Evolutionary conservation across 352 stramenopile species (phyloP).

Genomic region (Aphanomyces euteiches): DNA sequence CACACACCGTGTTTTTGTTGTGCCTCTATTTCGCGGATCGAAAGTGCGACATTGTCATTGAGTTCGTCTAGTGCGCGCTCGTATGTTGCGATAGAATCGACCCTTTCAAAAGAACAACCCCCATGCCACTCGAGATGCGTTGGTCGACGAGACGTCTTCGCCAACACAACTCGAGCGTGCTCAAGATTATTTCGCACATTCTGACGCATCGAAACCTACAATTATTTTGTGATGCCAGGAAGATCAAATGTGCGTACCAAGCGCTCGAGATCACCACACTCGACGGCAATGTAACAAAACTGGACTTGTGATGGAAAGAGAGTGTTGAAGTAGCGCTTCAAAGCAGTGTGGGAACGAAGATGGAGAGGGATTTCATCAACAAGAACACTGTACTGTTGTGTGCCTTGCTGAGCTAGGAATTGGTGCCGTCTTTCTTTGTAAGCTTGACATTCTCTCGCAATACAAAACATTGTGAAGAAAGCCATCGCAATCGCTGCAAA

Average conservation of each 20-base stretch:
- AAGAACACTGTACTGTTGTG: conserved; percentile 72
- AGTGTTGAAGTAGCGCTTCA: conserved; percentile 62
- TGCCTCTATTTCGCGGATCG: conserved; percentile 29
- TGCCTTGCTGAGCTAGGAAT: conserved; percentile 50
- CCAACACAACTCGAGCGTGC: conserved; percentile 49
- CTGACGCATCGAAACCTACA: conserved; percentile 35
- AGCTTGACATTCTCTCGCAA: conserved; percentile 52
- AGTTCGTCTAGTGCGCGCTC: conserved; percentile 45
- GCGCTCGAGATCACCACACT: conserved; percentile 56
- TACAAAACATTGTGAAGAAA: conserved; percentile 52
- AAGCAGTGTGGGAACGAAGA: conserved; percentile 50
- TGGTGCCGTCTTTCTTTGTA: conserved; percentile 64
- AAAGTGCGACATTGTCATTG: conserved; percentile 41
- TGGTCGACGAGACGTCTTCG: conserved; percentile 27
- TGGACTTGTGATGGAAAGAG: conserved; percentile 62
- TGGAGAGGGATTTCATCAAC: conserved; percentile 57
- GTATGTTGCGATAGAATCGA: conserved; percentile 66
- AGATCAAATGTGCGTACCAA: conserved; percentile 24
- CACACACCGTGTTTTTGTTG: conserved; percentile 33
- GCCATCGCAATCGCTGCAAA: conserved; percentile 49
- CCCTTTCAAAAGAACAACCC: conserved; percentile 37
- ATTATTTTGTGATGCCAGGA: not conserved
- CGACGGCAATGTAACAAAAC: conserved; percentile 66
- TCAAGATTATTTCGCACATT: conserved; percentile 48
- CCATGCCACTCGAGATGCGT: conserved; percentile 31